phyloP scores from a whole-genome alignment of 1,284 basidiomycete species.

The Omphalotus olearius region DNA sequence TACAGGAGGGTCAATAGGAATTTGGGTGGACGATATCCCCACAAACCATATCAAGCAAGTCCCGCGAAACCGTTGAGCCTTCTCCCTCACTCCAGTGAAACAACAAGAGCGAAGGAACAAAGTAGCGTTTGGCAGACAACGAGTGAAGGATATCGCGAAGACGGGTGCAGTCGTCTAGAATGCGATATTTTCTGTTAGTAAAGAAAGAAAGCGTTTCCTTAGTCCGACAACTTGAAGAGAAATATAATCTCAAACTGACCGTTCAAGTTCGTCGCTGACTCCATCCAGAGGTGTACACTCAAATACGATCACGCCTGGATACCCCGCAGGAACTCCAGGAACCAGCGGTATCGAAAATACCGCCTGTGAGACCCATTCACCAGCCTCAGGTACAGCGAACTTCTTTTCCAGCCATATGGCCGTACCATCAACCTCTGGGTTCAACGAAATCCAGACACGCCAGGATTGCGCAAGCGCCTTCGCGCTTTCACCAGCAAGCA shows the following conservation, averaged over 20 bases:
- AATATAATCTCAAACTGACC: slow-evolving; percentile 31
- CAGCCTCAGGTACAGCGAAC: slow-evolving; percentile 61
- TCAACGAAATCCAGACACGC: slow-evolving; percentile 68
- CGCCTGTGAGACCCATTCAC: slow-evolving; percentile 44
- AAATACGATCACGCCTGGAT: slow-evolving; percentile 66
- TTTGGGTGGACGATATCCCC: slow-evolving; percentile 12
- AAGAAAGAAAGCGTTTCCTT: neutral
- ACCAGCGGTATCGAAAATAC: slow-evolving; percentile 53
- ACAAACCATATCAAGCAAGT: slow-evolving; percentile 48
- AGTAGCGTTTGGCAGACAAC: slow-evolving; percentile 47
- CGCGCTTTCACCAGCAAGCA: slow-evolving; percentile 8
- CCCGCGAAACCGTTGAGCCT: slow-evolving; percentile 21
- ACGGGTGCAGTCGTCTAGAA: slow-evolving; percentile 67
- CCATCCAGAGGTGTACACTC: slow-evolving; percentile 63
- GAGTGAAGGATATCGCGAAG: slow-evolving; percentile 56
- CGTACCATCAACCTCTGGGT: slow-evolving; percentile 64
- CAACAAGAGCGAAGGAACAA: slow-evolving; percentile 55
- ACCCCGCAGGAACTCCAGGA: slow-evolving; percentile 25
- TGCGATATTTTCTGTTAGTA: slow-evolving; percentile 55
- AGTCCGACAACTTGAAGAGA: slow-evolving; percentile 1
- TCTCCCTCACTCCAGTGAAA: slow-evolving; percentile 2
- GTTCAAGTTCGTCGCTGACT: slow-evolving; percentile 60
- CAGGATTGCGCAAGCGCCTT: slow-evolving; percentile 31
- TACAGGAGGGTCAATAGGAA: too few species aligned
- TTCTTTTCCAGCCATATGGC: slow-evolving; percentile 76